A percentile compares a stretch with the other conserved stretches of the same genome.
Evolutionary conservation across 208 protist species (phyloP).

Genomic region (Trypanosoma cruzi): DNA sequence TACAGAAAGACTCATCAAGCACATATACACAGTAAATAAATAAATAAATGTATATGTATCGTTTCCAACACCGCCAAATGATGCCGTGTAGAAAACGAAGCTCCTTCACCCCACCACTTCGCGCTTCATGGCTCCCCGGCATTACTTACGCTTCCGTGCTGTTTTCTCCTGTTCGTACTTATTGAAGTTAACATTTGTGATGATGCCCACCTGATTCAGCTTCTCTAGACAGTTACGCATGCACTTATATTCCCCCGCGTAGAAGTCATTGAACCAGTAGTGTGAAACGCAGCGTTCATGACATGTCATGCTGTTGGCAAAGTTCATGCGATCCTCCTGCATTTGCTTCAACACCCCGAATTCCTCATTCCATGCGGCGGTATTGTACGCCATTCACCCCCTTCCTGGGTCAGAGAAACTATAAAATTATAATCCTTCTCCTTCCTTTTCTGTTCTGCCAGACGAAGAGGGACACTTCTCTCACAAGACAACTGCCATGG

Average conservation of each 20-base stretch:
- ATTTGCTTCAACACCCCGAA: constrained; percentile 83
- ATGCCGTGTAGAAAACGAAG: too few species aligned
- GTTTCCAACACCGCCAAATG: not conserved
- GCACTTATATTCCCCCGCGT: constrained; percentile 71
- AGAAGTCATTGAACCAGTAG: constrained; percentile 86
- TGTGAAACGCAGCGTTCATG: constrained; percentile 81
- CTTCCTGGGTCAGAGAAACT: not conserved
- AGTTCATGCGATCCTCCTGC: constrained; percentile 90
- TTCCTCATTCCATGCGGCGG: constrained; percentile 73
- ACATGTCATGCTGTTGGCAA: constrained; percentile 64
- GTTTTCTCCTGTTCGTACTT: constrained; percentile 71
- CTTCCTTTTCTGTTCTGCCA: not conserved
- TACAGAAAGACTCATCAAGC: not conserved
- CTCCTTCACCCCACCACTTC: too few species aligned
- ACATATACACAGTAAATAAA: too few species aligned
- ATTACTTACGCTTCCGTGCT: constrained; percentile 5
- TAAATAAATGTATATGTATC: too few species aligned
- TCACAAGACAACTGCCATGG: not conserved
- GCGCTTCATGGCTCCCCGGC: not conserved
- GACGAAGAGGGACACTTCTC: not conserved
- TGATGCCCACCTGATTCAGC: constrained; percentile 80
- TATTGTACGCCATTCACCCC: constrained; percentile 28
- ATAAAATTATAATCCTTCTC: not conserved
- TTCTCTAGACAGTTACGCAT: constrained; percentile 92
- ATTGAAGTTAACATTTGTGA: constrained; percentile 85